Conservation (phyloP, 441 rosid species). For the Adansonia madagascariensis region DNA sequence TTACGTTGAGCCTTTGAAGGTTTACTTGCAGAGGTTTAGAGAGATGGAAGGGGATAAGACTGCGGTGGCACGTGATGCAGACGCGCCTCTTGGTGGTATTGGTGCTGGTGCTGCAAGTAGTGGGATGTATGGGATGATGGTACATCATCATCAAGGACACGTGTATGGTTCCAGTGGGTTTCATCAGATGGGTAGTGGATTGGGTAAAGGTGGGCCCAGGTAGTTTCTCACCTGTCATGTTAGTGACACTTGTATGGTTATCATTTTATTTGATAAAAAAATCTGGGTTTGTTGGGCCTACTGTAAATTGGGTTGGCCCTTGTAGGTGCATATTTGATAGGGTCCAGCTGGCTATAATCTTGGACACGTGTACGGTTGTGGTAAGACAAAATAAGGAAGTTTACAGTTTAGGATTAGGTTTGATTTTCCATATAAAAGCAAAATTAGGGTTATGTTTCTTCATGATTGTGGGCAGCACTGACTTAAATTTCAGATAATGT, state of each 20-base stretch:
- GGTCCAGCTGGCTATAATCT: neutral
- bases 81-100: conserved; percentile 32
- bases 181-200: conserved; percentile 41
- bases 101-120: neutral
- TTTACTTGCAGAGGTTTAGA: conserved; percentile 44
- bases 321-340: neutral
- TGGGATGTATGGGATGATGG: conserved; percentile 36
- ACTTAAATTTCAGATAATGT: neutral
- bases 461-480: neutral
- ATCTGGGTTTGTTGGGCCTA: neutral
- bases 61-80: conserved; percentile 44
- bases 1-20: conserved; percentile 46
- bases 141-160: conserved; percentile 49
- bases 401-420: neutral
- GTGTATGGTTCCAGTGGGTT: conserved; percentile 44
- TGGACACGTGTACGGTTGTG: neutral
- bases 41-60: conserved; percentile 61
- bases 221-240: neutral
- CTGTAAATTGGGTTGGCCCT: neutral
- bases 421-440: neutral
- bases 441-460: neutral
- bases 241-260: neutral
- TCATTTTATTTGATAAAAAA: neutral
- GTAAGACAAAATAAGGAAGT: no score
- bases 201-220: conserved; percentile 18